Percentiles rank a stretch among this genome's conserved stretches.
These are phyloP conservation scores for Kappamyces sp. DNA, from an alignment of 192 early-diverging fungal species.

Conservation along the genomic window DNA sequence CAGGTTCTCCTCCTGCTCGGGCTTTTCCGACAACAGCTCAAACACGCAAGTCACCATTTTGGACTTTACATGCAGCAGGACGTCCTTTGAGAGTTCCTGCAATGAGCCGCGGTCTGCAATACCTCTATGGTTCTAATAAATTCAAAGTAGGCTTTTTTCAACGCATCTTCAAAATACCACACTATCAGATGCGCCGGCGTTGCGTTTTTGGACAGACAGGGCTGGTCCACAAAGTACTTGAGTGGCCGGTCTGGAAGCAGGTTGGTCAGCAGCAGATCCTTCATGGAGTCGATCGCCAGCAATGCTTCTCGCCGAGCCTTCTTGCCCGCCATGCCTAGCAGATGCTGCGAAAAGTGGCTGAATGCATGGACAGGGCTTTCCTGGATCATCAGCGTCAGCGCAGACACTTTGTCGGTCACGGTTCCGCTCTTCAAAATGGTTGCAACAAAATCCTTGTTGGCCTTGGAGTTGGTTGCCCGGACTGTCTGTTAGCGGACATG, in stretches of 20 bases:
- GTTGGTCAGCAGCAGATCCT: conserved; percentile 80
- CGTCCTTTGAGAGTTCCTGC: conserved; percentile 76
- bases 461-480: conserved; percentile 54
- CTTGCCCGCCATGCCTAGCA: conserved; percentile 75
- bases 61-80: conserved; percentile 75
- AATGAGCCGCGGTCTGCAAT: conserved; percentile 14
- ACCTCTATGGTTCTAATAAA: conserved; percentile 86
- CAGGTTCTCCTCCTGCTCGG: conserved; percentile 95
- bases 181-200: conserved; percentile 70
- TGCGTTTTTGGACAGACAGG: conserved; percentile 52
- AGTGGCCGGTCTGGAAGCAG: conserved; percentile 88
- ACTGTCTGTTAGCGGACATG: background rate
- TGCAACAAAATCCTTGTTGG: conserved; percentile 80
- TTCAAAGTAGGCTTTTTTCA: conserved; percentile 89
- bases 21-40: conserved; percentile 75
- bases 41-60: conserved; percentile 71
- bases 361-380: conserved; percentile 88
- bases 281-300: conserved; percentile 78
- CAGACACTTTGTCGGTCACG: conserved; percentile 86
- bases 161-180: conserved; percentile 91
- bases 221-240: conserved; percentile 88
- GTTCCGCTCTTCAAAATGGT: conserved; percentile 90
- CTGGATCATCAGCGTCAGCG: conserved; percentile 85
- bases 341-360: conserved; percentile 61
- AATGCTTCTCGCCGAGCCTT: conserved; percentile 83